A percentile compares a stretch with the other conserved stretches of the same genome.
phyloP scores from a whole-genome alignment of 208 protist genomes.

The Strigomonas culicis region DNA sequence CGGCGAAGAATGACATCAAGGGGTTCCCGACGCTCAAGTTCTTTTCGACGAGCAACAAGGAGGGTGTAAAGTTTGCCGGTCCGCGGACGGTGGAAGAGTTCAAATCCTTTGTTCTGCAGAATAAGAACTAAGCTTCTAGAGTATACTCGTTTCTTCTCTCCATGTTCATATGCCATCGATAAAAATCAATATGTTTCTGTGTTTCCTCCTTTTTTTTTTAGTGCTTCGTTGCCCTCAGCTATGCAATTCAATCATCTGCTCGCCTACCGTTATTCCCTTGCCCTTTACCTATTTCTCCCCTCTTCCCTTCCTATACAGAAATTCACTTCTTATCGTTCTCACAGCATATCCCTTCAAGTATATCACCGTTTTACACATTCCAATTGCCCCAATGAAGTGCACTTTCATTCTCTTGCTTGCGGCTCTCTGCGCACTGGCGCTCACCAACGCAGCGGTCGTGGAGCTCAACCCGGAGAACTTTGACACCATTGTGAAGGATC shows the following conservation, averaged over 20 bases:
- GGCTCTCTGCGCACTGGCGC: slow-evolving; percentile 15
- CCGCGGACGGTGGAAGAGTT: slow-evolving; percentile 42
- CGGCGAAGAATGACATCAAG: slow-evolving; percentile 38
- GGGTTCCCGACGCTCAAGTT: slow-evolving; percentile 89
- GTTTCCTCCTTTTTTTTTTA: slow-evolving; percentile 11
- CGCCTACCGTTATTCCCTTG: no score
- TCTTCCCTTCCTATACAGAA: no score
- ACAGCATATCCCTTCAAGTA: no score
- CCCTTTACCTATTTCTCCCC: no score
- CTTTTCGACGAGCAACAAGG: slow-evolving; percentile 83
- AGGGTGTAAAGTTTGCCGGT: slow-evolving; percentile 57
- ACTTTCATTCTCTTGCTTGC: slow-evolving; percentile 15
- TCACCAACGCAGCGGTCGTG: slow-evolving; percentile 37
- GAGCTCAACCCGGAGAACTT: slow-evolving; percentile 78
- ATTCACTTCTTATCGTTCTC: no score
- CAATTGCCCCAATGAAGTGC: no score
- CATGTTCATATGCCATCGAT: not conserved
- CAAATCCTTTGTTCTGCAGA: slow-evolving; percentile 42
- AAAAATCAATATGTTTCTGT: not conserved
- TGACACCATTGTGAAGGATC: slow-evolving; percentile 73
- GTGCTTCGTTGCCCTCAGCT: not conserved
- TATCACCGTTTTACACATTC: no score
- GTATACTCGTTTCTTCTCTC: not conserved
- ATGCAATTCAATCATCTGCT: not conserved
- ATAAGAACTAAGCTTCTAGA: slow-evolving; percentile 7